Evolutionary conservation across 164 flowering plant genomes (phyloP).

Genomic region (Paratinospora sagittata): DNA sequence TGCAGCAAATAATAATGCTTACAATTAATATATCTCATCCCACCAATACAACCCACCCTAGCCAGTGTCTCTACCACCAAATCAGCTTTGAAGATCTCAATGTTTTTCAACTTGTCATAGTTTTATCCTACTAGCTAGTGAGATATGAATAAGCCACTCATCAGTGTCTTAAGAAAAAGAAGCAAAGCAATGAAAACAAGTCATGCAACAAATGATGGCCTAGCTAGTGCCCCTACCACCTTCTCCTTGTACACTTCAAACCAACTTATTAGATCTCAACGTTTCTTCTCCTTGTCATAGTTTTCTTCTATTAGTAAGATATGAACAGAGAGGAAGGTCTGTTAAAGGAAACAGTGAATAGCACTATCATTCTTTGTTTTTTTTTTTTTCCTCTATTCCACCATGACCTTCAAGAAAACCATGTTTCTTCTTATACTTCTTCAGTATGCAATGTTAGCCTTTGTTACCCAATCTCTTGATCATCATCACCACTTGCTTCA

Average conservation of each 20-base stretch:
- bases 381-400: neutral
- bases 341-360: neutral
- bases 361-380: constrained; percentile 1
- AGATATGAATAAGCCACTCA: constrained; percentile 12
- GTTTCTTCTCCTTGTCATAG: neutral
- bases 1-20: no score
- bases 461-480: neutral
- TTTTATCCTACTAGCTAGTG: no score
- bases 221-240: neutral
- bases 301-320: neutral
- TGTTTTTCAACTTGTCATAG: no score
- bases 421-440: constrained; percentile 5
- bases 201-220: neutral
- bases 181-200: neutral
- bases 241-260: neutral
- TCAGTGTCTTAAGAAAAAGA: neutral
- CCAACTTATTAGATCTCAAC: neutral
- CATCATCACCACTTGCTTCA: constrained; percentile 11
- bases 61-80: no score
- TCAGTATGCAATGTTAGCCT: constrained; percentile 4
- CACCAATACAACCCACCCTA: no score
- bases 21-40: no score
- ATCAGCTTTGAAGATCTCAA: no score
- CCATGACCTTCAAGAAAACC: neutral
- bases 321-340: neutral